These are phyloP conservation scores for Beta corolliflora DNA, from an alignment of 179 eudicot genomes.

Conservation along the genomic window DNA sequence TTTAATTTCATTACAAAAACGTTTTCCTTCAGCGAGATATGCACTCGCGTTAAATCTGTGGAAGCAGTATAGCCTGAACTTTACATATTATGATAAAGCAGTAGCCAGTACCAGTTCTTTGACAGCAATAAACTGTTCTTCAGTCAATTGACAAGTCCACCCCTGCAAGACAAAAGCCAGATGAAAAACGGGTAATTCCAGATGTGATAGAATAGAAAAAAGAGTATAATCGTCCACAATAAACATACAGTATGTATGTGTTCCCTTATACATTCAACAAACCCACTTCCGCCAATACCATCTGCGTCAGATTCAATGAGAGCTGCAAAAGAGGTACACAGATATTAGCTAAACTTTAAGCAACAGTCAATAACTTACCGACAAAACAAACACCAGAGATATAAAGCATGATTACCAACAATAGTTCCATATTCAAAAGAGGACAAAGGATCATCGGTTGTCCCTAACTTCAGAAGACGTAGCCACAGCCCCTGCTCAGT, in stretches of 20 bases:
- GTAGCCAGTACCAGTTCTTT: slow-evolving; percentile 78
- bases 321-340: slow-evolving; percentile 55
- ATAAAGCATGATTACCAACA: slow-evolving; percentile 52
- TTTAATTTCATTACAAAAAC: neutral
- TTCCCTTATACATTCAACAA: slow-evolving; percentile 97
- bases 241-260: slow-evolving; percentile 87
- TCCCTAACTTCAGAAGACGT: slow-evolving; percentile 88
- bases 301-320: slow-evolving; percentile 98
- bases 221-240: no score
- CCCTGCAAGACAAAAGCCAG: slow-evolving; percentile 55
- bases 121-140: slow-evolving; percentile 98
- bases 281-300: slow-evolving; percentile 99
- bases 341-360: slow-evolving; percentile 8
- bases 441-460: slow-evolving; percentile 96
- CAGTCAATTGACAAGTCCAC: slow-evolving; percentile 87
- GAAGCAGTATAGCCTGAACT: neutral
- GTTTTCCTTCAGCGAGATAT: neutral
- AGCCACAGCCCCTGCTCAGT: slow-evolving; percentile 87
- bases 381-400: neutral
- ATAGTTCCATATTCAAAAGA: slow-evolving; percentile 99
- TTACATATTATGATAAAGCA: neutral
- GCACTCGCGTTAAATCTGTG: neutral
- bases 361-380: slow-evolving; percentile 7
- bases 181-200: slow-evolving; percentile 13
- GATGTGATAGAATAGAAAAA: neutral